Evolutionary conservation across 208 protist genomes (phyloP).

Genomic region (Leishmania guyanensis): DNA sequence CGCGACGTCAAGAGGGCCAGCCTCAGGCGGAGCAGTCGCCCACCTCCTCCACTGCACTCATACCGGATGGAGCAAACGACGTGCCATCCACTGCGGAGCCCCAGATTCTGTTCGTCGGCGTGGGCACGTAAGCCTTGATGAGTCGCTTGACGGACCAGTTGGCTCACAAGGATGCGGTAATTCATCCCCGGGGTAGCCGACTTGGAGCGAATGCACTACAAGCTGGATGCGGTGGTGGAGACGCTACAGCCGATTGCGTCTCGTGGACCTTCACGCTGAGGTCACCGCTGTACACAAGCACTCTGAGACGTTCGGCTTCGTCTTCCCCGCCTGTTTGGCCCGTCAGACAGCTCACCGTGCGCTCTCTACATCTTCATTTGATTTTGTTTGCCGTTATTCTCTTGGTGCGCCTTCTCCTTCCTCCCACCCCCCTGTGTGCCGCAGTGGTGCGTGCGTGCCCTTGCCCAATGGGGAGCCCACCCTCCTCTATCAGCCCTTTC

Average conservation of each 20-base stretch:
- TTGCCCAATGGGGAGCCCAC: no score
- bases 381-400: no score
- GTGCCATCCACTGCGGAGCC: no score
- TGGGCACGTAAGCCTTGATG: constrained; percentile 8
- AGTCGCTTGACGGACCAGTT: constrained; percentile 19
- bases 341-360: no score
- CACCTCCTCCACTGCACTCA: not conserved
- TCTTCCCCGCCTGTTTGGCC: no score
- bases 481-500: not conserved
- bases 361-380: no score
- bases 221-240: constrained; percentile 46
- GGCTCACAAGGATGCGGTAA: constrained; percentile 31
- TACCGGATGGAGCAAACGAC: no score
- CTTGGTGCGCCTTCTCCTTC: not conserved
- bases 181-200: not conserved
- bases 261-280: not conserved
- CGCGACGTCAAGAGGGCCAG: not conserved
- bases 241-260: constrained; percentile 35
- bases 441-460: no score
- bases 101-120: not conserved
- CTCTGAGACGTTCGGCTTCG: no score
- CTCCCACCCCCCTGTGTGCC: no score
- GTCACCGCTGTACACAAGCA: not conserved
- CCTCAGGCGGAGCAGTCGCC: not conserved
- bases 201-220: constrained; percentile 38